These are phyloP conservation scores for Podospora appendiculata DNA, from an alignment of 495 filamentous ascomycete genomes.

Conservation along the genomic window DNA sequence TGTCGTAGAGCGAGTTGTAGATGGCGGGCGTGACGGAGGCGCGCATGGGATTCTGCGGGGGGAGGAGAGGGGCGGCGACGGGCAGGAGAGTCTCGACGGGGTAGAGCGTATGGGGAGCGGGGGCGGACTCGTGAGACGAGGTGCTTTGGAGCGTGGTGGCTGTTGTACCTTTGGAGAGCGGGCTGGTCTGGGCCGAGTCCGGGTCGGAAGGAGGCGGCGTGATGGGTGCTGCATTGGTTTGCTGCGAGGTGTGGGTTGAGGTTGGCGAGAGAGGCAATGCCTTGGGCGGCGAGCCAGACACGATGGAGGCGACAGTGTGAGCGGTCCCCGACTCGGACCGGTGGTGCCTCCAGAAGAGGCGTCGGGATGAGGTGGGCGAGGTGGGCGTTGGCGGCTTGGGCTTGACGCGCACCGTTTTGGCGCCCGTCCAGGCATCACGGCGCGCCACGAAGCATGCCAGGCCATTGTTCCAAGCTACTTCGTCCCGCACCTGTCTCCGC, in stretches of 20 bases:
- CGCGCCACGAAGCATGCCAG: conserved; percentile 65
- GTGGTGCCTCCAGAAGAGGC: conserved; percentile 22
- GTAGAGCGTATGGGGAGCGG: conserved; percentile 13
- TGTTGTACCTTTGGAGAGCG: not conserved
- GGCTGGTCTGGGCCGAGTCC: conserved; percentile 10
- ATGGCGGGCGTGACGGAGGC: conserved; percentile 59
- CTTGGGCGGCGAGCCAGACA: conserved; percentile 10
- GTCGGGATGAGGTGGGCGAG: conserved; percentile 22
- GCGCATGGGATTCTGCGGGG: conserved; percentile 61
- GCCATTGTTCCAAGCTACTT: conserved; percentile 78
- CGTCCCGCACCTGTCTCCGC: conserved; percentile 57
- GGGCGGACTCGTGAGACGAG: conserved; percentile 7
- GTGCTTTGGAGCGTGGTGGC: conserved; percentile 3
- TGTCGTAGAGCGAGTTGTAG: conserved; percentile 81
- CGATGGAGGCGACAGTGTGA: conserved; percentile 9
- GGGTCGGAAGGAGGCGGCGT: conserved; percentile 14
- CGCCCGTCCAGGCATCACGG: conserved; percentile 85
- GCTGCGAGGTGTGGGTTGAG: conserved; percentile 15
- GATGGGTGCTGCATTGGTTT: conserved; percentile 8
- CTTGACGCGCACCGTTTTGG: conserved; percentile 41
- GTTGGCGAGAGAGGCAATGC: conserved; percentile 16
- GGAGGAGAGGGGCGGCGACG: conserved; percentile 57
- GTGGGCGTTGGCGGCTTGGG: conserved; percentile 19
- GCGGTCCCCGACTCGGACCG: conserved; percentile 25
- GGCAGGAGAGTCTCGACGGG: conserved; percentile 47